Base-by-base conservation (phyloP, 148 eudicot species). In the Heliamphora exappendiculata region DNA sequence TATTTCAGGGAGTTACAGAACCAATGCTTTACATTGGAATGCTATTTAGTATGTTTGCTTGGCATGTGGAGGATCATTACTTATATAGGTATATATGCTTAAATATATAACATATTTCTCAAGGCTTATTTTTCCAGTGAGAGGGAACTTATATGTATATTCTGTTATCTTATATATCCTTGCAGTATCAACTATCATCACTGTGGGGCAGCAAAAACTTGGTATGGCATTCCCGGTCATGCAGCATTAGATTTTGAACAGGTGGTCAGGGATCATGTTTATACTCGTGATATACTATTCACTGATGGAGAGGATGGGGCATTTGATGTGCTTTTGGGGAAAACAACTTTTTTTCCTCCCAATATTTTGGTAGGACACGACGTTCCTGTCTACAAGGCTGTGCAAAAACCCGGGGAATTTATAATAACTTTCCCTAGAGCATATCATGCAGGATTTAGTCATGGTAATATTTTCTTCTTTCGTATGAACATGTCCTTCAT, bases 21-120 rank as follows among this genome's bases (percentile, higher is more conserved):
- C 99, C 99, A 14, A 96, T 96, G 99, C 93, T 96, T 49, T 96
- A 96, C 82, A 93, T 96, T 75, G 99, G 99, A 80, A 96, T 96
- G 99, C 87, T 96, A 39, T 96, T 96, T 77, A 96, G 99, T 85
- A 91, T 93, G 97, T 96, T 96, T 83, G 99, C 99, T 72, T 96
- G 99, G 99, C 99, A 96, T 78, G 99, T 96, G 75, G 99, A 96
- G 84, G 99, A 96, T 85, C 99, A 96, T 80, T 96, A 91, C 83
- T 79, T 96, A 75, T 96, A 91, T 80, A 96, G 99, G 99, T 47
- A 72, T 58, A 7, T 53, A 73, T n/a, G 13, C 51, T 76, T 47
- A 55, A 39, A 34, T 13, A 57, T 68, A 68, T 1, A 0, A 24
- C 36, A 66, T 24, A 9, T 50, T 6, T 45, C 22, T 33, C 16